Evolutionary conservation across 257 asterid genomes (phyloP).

Genomic region (Datura wrightii): DNA sequence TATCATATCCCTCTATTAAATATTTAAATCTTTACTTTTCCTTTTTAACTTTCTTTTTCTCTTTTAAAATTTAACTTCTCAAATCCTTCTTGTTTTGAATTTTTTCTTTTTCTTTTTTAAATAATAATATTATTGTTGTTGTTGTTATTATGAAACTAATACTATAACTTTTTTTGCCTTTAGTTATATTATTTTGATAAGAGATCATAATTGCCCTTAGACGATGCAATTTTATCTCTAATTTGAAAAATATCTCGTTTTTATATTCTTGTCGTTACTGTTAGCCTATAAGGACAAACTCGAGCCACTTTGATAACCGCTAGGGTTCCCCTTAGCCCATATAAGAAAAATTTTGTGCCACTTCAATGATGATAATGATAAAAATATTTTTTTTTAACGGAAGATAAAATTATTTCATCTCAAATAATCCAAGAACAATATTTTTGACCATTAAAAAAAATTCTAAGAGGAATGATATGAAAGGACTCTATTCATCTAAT

Average conservation of each 20-base stretch:
- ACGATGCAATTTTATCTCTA: not conserved
- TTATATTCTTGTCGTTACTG: not conserved
- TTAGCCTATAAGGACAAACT: not conserved
- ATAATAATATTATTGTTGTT: too few species aligned
- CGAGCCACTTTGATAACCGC: not conserved
- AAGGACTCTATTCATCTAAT: slow-evolving; percentile 1
- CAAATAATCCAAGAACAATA: too few species aligned
- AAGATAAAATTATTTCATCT: too few species aligned
- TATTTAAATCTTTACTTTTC: not conserved
- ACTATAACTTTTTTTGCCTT: not conserved
- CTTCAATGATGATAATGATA: not conserved
- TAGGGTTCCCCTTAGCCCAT: too few species aligned
- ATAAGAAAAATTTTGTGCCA: not conserved
- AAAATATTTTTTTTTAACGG: not conserved
- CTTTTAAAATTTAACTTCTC: not conserved
- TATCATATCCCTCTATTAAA: not conserved
- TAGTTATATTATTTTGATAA: not conserved
- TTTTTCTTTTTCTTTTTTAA: too few species aligned
- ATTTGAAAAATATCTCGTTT: not conserved
- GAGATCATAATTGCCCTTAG: not conserved
- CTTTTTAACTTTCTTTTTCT: not conserved
- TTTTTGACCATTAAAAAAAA: not conserved
- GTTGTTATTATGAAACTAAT: not conserved
- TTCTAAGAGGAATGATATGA: not conserved
- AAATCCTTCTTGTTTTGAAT: not conserved